Evolutionary conservation across 768 basidiomycete species (phyloP).

Genomic region (Amanita pseudoporphyria): DNA sequence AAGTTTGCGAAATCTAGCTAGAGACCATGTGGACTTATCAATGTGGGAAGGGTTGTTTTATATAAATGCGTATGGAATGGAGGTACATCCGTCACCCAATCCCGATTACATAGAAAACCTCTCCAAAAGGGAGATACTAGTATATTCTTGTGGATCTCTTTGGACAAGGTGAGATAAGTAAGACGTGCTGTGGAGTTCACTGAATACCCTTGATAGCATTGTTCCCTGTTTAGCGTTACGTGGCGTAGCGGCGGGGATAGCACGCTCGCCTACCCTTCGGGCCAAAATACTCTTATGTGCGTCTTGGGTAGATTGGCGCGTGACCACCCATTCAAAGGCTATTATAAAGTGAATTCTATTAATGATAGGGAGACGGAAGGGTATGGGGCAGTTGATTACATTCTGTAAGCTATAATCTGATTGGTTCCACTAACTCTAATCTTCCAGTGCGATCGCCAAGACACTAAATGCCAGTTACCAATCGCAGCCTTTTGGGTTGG

Average conservation of each 20-base stretch:
- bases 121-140: slow-evolving; percentile 50
- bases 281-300: slow-evolving; percentile 82
- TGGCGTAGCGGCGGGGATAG: slow-evolving; percentile 71
- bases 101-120: slow-evolving; percentile 65
- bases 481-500: slow-evolving; percentile 42
- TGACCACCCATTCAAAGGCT: neutral
- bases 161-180: slow-evolving; percentile 69
- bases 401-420: slow-evolving; percentile 39
- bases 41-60: slow-evolving; percentile 58
- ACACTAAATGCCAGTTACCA: slow-evolving; percentile 61
- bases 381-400: slow-evolving; percentile 78
- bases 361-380: slow-evolving; percentile 90
- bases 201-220: slow-evolving; percentile 26
- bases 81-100: slow-evolving; percentile 87
- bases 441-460: slow-evolving; percentile 48
- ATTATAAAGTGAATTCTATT: slow-evolving; percentile 59
- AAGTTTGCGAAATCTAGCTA: slow-evolving; percentile 16
- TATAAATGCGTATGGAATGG: slow-evolving; percentile 85
- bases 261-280: slow-evolving; percentile 56
- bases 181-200: neutral
- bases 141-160: slow-evolving; percentile 90
- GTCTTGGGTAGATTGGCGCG: slow-evolving; percentile 17
- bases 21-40: slow-evolving; percentile 5
- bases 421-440: slow-evolving; percentile 9
- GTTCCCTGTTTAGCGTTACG: slow-evolving; percentile 86